These are phyloP conservation scores for Aspergillus transmontanensis DNA, from an alignment of 2,329 filamentous ascomycete genomes.

Conservation along the genomic window DNA sequence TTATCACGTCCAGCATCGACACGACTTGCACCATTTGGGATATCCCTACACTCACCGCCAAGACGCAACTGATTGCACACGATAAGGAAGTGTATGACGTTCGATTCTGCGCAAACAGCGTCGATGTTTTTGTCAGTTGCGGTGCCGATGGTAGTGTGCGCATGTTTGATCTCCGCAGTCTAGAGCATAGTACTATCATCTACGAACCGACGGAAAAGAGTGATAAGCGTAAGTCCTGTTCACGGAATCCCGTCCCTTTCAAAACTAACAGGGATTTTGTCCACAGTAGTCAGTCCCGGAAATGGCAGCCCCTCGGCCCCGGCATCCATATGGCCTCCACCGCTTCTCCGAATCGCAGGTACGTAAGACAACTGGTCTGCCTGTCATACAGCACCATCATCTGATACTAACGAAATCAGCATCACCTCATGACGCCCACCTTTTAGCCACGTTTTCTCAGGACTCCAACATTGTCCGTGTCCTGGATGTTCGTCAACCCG, in stretches of 20 bases:
- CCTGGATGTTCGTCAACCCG: constrained; percentile 92
- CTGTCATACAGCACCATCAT: background rate
- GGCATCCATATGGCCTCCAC: constrained; percentile 65
- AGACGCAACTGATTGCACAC: constrained; percentile 96
- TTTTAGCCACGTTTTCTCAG: constrained; percentile 94
- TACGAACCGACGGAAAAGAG: constrained; percentile 95
- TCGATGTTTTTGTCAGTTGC: constrained; percentile 98
- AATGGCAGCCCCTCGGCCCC: constrained; percentile 72
- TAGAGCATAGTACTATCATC: constrained; percentile 98
- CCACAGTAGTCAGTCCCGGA: constrained; percentile 50
- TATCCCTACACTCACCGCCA: constrained; percentile 94
- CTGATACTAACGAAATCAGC: constrained; percentile 50
- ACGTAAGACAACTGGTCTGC: constrained; percentile 17
- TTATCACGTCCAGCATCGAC: constrained; percentile 98
- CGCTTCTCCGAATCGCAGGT: constrained; percentile 48
- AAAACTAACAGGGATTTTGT: constrained; percentile 2
- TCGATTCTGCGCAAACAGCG: constrained; percentile 94
- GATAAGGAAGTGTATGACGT: constrained; percentile 99
- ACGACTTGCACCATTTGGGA: constrained; percentile 99
- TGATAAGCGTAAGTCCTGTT: constrained; percentile 57
- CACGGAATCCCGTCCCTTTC: too few species aligned
- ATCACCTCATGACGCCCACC: constrained; percentile 91
- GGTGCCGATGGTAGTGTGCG: constrained; percentile 96
- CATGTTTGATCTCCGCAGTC: constrained; percentile 95
- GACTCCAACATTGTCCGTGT: constrained; percentile 93